Base-by-base conservation (phyloP, 108 stramenopile genomes). In the Mediolabrus comicus region DNA sequence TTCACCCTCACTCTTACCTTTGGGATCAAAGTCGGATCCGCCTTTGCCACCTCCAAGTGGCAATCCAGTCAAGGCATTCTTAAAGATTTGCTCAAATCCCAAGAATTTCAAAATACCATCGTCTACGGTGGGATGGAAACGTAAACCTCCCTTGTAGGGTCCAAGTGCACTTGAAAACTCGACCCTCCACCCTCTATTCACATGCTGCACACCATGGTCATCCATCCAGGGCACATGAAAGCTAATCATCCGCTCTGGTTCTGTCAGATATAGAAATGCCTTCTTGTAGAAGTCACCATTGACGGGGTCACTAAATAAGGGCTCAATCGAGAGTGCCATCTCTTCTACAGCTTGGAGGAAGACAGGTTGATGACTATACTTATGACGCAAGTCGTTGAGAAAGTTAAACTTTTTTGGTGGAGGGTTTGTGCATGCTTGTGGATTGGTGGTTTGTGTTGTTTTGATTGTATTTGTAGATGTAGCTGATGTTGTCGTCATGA, bases 91-190 rank as follows among this genome's bases (percentile, higher is more conserved):
- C 66, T 92, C 91, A 60, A 90, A 92, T 16, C 91, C 91, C 32
- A 92, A 69, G 59, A 91, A 94, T 79, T 94, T 94, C n/a, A 94
- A 75, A 11, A 89, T 83, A 13, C 87, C 90, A 38, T 87, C 87
- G 57, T 86, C 80, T 25, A 96, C 95, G 9, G 89, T 92, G 27
- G 94, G 94, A 63, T 95, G 92, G 67, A 97, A 96, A 26, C 96
- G 84, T 1, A 96, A 70, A 4, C 97, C 96, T 35, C 97, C 97
- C 61, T 97, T 96, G 79, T 95, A 98, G 13, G 97, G 97, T 10
- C 97, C 97, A 5, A 96, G 83, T 10, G 94, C 92, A 63, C 87
- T 87, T 35, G 59, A 80, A 67, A 91, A 94, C 63, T 94, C 88
- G n/a, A 94, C 90, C 25, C 92, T 62, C 85, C 86, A 94, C 3